These are phyloP conservation scores for Sugiyamaella pinicola DNA, from an alignment of 1,139 yeast genomes.

Conservation along the genomic window DNA sequence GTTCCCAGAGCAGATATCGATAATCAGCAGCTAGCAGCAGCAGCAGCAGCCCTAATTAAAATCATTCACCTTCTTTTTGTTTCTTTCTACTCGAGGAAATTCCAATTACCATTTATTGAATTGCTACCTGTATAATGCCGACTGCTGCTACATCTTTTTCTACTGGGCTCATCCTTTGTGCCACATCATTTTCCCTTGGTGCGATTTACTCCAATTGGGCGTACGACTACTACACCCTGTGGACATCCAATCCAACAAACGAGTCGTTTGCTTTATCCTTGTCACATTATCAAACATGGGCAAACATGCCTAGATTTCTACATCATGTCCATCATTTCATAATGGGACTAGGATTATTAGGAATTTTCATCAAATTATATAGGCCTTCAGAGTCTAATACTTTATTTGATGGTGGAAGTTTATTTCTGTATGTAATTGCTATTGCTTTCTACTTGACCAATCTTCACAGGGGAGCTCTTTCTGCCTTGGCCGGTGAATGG, in stretches of 20 bases:
- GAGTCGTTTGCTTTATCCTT: conserved; percentile 63
- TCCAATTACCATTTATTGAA: background rate
- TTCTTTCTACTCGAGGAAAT: background rate
- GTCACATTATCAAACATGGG: conserved; percentile 74
- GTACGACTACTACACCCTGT: conserved; percentile 78
- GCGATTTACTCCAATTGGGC: conserved; percentile 76
- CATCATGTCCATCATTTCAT: conserved; percentile 64
- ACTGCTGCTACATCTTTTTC: conserved; percentile 41
- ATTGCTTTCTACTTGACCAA: conserved; percentile 83
- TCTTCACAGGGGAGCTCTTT: conserved; percentile 75
- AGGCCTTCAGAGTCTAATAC: conserved; percentile 82
- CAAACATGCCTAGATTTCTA: conserved; percentile 59
- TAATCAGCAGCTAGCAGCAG: background rate
- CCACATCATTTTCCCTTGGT: conserved; percentile 79
- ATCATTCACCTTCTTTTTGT: too few species aligned
- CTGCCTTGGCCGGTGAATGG: conserved; percentile 76
- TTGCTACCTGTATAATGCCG: conserved; percentile 32
- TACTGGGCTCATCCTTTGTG: conserved; percentile 44
- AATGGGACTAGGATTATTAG: conserved; percentile 64
- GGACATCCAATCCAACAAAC: conserved; percentile 56
- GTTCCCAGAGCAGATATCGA: too few species aligned
- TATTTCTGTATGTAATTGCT: conserved; percentile 69
- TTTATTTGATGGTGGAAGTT: conserved; percentile 86
- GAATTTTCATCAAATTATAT: conserved; percentile 75
- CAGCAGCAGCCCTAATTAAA: background rate